Percentiles rank a stretch among this genome's conserved stretches.
Evolutionary conservation across 495 filamentous ascomycete genomes (phyloP).

Genomic region (Pyrenula massariospora): DNA sequence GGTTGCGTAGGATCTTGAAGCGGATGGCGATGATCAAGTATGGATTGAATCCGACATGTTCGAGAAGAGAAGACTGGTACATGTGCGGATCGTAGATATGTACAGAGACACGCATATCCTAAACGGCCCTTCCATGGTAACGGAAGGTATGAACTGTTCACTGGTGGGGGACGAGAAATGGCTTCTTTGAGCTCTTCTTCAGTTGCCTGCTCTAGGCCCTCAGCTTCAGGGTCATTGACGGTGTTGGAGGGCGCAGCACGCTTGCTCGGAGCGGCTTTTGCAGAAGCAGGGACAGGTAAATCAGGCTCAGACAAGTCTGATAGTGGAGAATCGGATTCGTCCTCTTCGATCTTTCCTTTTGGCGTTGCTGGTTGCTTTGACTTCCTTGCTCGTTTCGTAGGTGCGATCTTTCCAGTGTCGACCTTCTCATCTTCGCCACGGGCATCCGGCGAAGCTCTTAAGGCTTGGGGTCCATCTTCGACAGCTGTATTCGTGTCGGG

Average conservation of each 20-base stretch:
- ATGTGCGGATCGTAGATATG: slow-evolving; percentile 77
- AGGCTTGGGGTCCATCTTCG: background rate
- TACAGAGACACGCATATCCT: slow-evolving; percentile 88
- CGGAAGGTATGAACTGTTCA: slow-evolving; percentile 78
- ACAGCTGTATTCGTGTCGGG: background rate
- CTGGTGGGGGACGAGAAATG: slow-evolving; percentile 55
- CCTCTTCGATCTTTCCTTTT: background rate
- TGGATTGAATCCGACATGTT: slow-evolving; percentile 84
- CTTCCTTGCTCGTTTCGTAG: background rate
- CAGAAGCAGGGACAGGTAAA: slow-evolving; percentile 5
- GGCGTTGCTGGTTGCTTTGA: background rate
- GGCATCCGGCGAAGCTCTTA: slow-evolving; percentile 1
- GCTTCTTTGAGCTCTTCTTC: slow-evolving; percentile 16
- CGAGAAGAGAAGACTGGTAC: slow-evolving; percentile 84
- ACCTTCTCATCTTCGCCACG: background rate
- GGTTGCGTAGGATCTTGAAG: slow-evolving; percentile 63
- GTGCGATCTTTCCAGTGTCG: background rate
- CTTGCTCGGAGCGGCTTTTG: slow-evolving; percentile 17
- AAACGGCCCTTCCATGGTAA: slow-evolving; percentile 87
- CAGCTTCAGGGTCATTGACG: slow-evolving; percentile 16
- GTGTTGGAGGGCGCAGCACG: slow-evolving; percentile 36
- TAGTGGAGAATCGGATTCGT: slow-evolving; percentile 8
- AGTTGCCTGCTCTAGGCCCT: slow-evolving; percentile 27
- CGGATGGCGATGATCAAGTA: slow-evolving; percentile 78
- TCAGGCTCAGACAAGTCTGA: slow-evolving; percentile 10